Base-by-base conservation (phyloP, 345 rosid species). In the Bruguiera sexangula region DNA sequence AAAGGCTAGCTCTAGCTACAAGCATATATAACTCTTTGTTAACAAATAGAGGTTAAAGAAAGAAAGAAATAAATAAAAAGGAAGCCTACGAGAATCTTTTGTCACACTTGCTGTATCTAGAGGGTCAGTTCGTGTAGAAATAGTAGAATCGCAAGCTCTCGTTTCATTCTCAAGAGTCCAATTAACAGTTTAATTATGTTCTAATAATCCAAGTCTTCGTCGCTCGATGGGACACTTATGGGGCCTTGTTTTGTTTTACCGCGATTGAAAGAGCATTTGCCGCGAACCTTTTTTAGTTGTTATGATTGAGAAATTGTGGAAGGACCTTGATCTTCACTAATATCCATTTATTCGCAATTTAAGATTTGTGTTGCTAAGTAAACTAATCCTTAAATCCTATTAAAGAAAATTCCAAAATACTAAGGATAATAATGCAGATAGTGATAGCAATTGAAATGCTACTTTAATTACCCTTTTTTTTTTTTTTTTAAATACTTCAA, bases 201-300 rank as follows among this genome's bases (percentile, higher is more conserved):
- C 19, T 71, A 59, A 63, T 78, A 31, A 67, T 50, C 58, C 59
- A 24, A 39, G 63, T 69, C 34, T 66, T 66, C 71, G 73, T 37
- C 65, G 71, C 39, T 78, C 78, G 84, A 85, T 80, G 68, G 72
- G 86, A 85, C 84, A 61, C 52, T 74, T 36, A 80, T 76, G 80
- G 82, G 73, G 79, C 27, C 76, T 37, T 37, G 13, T 37, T 37
- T 37, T 8, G 9, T 82, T 80, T 85, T 72, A 63, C 60, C 77
- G 60, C 75, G 66, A 72, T 78, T 71, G 71, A 78, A 80, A 80
- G 75, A 8, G 69, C 60, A 73, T 65, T 70, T 81, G 74, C 61
- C 68, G 30, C 29, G 5, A 3, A 61, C 62, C 77, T 62, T 61
- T 58, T 69, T 37, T 37, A 37, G 10, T 70, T 67, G 34, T 52